Evolutionary conservation across 305 asterid genomes (phyloP), one percentile per base, ranked within the genome.

Genomic region (Fraxinus floribunda): DNA sequence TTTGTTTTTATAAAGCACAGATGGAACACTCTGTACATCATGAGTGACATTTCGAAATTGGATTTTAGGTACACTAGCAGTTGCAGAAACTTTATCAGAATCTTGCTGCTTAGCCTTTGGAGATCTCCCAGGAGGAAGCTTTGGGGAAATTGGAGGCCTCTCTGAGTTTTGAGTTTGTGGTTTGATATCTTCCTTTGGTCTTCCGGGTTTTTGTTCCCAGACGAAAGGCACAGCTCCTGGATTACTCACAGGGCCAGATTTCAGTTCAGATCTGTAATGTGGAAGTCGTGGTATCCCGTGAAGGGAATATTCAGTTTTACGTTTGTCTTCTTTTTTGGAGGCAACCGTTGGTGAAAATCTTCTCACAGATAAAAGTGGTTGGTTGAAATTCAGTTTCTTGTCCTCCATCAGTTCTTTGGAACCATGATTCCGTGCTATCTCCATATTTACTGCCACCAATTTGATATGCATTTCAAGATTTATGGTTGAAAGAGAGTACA

Each of bases 131-230:
- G 95, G 94, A 76, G 98, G 97, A 82, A 91, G 93, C 86, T 82
- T 91, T 1, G 98, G 97, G 26, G 86, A 89, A 76, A 81, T 57
- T 0, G 90, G 93, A 78, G 89, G 90, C 24, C 52, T 84, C 5
- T 81, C 80, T 18, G 26, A 32, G 68, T 35, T 34, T 38, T 38
- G 73, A 44, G 82, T 24, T 72, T 80, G 83, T 29, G 74, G 82
- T 22, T 44, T 88, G 49, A 46, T 39, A 68, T 87, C 91, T 76
- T 89, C 88, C 88, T 91, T 95, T 3, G 98, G 95, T 55, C 82
- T 90, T 77, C 99, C 99, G 4, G 98, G 99, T 46, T 90, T 88
- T 29, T 82, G 92, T 41, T 95, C 98, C 99, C 99, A 94, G 30
- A 73, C 18, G 81, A 95, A 95, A 16, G 99, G 99, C 36, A 94